Percentiles rank a stretch among this genome's conserved stretches.
phyloP scores from a whole-genome alignment of 306 rosid species.

The Cicer bijugum region DNA sequence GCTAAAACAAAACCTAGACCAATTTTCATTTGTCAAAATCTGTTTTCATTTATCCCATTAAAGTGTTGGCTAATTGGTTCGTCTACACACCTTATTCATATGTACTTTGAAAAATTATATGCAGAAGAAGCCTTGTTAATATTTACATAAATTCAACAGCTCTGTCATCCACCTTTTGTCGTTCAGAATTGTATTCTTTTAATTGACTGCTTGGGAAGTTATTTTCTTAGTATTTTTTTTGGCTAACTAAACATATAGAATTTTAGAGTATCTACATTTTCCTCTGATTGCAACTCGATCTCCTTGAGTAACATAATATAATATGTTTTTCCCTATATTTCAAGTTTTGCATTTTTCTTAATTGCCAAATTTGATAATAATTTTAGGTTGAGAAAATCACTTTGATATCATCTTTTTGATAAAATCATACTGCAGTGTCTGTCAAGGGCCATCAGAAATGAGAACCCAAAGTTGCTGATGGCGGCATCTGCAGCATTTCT shows the following conservation, averaged over 20 bases:
- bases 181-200: slow-evolving; percentile 2
- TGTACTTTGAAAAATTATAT: neutral
- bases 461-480: slow-evolving; percentile 80
- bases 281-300: slow-evolving; percentile 11
- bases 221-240: neutral
- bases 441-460: slow-evolving; percentile 79
- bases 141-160: neutral
- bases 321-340: slow-evolving; percentile 17
- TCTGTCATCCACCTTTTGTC: slow-evolving; percentile 12
- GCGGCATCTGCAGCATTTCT: slow-evolving; percentile 85
- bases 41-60: slow-evolving; percentile 1
- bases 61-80: slow-evolving; percentile 1
- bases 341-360: slow-evolving; percentile 20
- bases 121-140: slow-evolving; percentile 14
- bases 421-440: slow-evolving; percentile 68
- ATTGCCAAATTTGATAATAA: slow-evolving; percentile 19
- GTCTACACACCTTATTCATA: neutral
- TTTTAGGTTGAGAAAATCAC: slow-evolving; percentile 32
- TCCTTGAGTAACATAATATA: neutral
- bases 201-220: slow-evolving; percentile 24
- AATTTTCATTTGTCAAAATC: neutral
- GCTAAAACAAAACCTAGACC: neutral
- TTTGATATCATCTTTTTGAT: slow-evolving; percentile 26
- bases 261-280: neutral
- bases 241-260: neutral